These are phyloP conservation scores for Globisporangium uncinulatum DNA, from an alignment of 352 stramenopile species.

Conservation along the genomic window DNA sequence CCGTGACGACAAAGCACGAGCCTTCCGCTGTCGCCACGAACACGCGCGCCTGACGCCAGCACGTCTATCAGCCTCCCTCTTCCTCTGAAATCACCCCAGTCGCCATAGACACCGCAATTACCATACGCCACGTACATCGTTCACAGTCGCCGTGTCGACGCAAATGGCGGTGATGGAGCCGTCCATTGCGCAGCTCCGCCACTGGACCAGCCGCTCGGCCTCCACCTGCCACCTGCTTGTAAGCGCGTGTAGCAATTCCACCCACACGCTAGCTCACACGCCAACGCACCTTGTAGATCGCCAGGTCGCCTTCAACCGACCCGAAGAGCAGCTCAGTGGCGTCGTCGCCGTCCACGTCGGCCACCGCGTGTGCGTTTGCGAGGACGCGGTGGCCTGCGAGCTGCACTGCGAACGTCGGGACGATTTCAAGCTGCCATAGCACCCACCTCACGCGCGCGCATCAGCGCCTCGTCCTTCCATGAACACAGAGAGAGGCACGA, in stretches of 20 bases:
- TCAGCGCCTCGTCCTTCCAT: neutral
- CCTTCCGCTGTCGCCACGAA: slow-evolving; percentile 76
- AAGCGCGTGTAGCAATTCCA: neutral
- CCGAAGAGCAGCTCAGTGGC: slow-evolving; percentile 61
- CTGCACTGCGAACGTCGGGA: slow-evolving; percentile 48
- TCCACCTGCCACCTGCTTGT: slow-evolving; percentile 28
- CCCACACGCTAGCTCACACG: neutral
- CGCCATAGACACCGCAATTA: neutral
- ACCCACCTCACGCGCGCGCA: neutral
- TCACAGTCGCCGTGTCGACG: slow-evolving; percentile 29
- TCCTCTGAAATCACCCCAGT: no score
- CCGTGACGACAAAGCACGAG: slow-evolving; percentile 49
- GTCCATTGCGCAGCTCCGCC: slow-evolving; percentile 52
- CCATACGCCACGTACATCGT: slow-evolving; percentile 23
- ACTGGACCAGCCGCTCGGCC: slow-evolving; percentile 42
- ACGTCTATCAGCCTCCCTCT: neutral
- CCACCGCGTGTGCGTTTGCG: slow-evolving; percentile 58
- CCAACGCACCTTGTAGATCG: slow-evolving; percentile 57
- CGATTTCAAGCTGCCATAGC: slow-evolving; percentile 51
- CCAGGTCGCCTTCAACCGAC: slow-evolving; percentile 51
- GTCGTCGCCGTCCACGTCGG: slow-evolving; percentile 64
- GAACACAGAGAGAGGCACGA: neutral
- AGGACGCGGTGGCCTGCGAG: slow-evolving; percentile 61
- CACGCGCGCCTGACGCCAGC: slow-evolving; percentile 33
- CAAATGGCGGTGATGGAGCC: slow-evolving; percentile 71